phyloP scores from a whole-genome alignment of 495 filamentous ascomycete genomes.

The Daldinia grandis region DNA sequence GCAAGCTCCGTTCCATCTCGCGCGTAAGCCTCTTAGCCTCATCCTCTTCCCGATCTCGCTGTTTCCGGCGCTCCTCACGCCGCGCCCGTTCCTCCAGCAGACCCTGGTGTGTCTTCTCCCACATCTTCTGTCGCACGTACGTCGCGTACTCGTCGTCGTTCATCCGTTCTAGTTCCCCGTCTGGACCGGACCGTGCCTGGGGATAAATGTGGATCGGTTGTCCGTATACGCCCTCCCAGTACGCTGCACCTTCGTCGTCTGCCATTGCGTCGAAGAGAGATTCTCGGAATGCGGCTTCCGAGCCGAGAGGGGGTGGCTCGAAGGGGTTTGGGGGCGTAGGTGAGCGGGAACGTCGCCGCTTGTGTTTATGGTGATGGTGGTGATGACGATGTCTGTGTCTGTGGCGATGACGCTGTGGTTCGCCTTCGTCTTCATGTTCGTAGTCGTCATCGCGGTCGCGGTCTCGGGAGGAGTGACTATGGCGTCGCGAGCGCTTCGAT shows the following conservation, averaged over 20 bases:
- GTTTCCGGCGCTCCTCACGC: constrained; percentile 53
- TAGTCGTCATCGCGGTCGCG: constrained; percentile 14
- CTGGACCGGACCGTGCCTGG: constrained; percentile 32
- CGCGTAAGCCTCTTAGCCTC: constrained; percentile 59
- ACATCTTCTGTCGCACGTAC: constrained; percentile 89
- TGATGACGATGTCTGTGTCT: constrained; percentile 46
- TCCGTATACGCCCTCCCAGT: constrained; percentile 94
- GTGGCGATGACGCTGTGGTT: constrained; percentile 25
- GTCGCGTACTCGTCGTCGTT: constrained; percentile 87
- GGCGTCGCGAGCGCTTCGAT: constrained; percentile 43
- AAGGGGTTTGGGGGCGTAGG: constrained; percentile 53
- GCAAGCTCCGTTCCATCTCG: constrained; percentile 60
- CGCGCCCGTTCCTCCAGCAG: constrained; percentile 63
- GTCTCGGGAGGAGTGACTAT: constrained; percentile 30
- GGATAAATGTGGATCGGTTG: constrained; percentile 74
- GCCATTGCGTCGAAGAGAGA: constrained; percentile 99
- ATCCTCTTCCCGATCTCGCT: constrained; percentile 50
- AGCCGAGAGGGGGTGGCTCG: constrained; percentile 64
- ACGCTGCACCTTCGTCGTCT: constrained; percentile 94
- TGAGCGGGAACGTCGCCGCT: constrained; percentile 44
- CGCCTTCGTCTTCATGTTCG: constrained; percentile 33
- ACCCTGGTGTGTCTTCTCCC: constrained; percentile 82
- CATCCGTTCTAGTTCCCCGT: constrained; percentile 82
- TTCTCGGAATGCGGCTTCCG: constrained; percentile 83
- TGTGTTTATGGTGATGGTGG: constrained; percentile 37